Conservation (phyloP, 108 stramenopile species). For the Aurantiochytrium sp. region DNA sequence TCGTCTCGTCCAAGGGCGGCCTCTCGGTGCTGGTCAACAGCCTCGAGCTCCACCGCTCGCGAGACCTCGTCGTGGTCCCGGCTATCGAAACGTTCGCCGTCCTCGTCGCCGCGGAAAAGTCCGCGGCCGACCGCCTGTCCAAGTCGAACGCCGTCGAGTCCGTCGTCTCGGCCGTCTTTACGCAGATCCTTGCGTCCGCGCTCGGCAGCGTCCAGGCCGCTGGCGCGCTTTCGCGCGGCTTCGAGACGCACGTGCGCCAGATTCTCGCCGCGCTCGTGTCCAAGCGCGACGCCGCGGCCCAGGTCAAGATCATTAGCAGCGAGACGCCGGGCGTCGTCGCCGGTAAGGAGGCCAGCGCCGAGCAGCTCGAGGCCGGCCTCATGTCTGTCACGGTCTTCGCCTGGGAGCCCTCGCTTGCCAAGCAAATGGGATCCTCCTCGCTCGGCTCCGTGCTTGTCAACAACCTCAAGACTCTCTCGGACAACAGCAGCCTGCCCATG, state of each 20-base stretch:
- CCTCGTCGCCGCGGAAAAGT: not conserved
- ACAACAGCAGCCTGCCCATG: not conserved
- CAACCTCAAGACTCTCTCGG: not conserved
- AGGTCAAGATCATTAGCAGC: not conserved
- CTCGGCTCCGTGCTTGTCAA: not conserved
- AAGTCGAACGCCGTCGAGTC: not conserved
- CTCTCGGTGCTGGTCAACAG: not conserved
- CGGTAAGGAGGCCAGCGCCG: not conserved
- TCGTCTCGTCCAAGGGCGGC: not conserved
- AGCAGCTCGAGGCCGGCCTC: not conserved
- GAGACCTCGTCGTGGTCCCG: constrained; percentile 1
- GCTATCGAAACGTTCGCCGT: not conserved
- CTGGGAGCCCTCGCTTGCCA: not conserved
- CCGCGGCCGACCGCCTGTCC: not conserved
- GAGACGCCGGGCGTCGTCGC: not conserved
- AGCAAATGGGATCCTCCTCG: not conserved
- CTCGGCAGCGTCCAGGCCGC: not conserved
- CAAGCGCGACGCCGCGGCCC: not conserved
- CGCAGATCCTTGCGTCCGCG: not conserved
- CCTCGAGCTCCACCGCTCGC: not conserved
- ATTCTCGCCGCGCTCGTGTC: not conserved
- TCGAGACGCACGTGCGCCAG: not conserved
- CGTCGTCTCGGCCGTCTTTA: constrained; percentile 20
- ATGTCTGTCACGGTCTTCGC: not conserved
- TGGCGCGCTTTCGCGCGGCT: not conserved